phyloP scores from a whole-genome alignment of 192 early-diverging fungal genomes.

The Gorgonomyces haynaldii region DNA sequence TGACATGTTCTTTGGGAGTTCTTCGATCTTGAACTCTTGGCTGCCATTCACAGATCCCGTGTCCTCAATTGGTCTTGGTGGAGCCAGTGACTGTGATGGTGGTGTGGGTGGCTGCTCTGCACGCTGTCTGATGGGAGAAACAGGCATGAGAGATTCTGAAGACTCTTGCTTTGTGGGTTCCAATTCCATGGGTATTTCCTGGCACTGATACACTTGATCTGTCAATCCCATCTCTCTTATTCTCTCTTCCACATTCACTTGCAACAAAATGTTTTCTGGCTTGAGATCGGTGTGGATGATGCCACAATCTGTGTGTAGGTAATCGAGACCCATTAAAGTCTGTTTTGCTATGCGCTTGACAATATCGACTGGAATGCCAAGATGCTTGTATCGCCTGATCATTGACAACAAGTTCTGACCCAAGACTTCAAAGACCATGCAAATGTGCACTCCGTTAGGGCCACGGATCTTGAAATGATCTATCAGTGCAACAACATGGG shows the following conservation, averaged over 20 bases:
- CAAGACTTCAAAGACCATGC: constrained; percentile 96
- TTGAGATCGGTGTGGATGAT: constrained; percentile 99
- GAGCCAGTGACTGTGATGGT: not conserved
- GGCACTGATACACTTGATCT: constrained; percentile 14
- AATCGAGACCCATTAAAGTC: constrained; percentile 80
- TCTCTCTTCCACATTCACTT: constrained; percentile 76
- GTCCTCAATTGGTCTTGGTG: not conserved
- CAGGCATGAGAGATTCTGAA: constrained; percentile 6
- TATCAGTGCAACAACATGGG: constrained; percentile 74
- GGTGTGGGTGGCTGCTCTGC: constrained; percentile 2
- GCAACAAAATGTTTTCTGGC: constrained; percentile 91
- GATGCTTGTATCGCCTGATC: constrained; percentile 68
- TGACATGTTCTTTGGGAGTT: too few relatives aligned
- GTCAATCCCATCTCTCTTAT: constrained; percentile 44
- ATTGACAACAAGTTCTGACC: constrained; percentile 89
- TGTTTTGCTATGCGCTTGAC: constrained; percentile 89
- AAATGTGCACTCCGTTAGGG: constrained; percentile 82
- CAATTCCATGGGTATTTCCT: constrained; percentile 5
- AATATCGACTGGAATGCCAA: constrained; percentile 72
- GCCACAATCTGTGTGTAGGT: constrained; percentile 83
- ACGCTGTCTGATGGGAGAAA: not conserved
- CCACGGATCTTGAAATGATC: constrained; percentile 87
- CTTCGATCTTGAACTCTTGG: not conserved
- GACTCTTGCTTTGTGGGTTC: not conserved
- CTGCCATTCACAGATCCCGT: not conserved